Conservation (phyloP, 139 green algal genomes). For the Zygnema cylindricum region DNA sequence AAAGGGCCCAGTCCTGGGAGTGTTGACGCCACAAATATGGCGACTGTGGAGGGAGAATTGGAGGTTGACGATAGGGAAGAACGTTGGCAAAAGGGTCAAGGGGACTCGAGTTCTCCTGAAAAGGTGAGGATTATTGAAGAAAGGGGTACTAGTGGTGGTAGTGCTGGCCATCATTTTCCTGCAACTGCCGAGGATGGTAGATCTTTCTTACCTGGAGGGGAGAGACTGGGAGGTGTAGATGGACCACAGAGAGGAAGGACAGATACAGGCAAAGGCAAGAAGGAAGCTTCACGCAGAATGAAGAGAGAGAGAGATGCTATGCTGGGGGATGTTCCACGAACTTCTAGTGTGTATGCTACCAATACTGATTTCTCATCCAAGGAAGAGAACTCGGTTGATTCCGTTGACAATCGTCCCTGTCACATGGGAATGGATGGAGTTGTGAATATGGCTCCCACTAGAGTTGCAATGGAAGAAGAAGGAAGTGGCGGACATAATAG, state of each 20-base stretch:
- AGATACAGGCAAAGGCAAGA: not conserved
- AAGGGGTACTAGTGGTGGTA: not conserved
- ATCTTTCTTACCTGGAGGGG: not conserved
- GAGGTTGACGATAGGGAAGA: not conserved
- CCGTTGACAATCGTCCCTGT: constrained; percentile 30
- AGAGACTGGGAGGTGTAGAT: not conserved
- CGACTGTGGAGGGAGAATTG: not conserved
- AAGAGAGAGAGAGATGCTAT: not conserved
- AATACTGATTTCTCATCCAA: constrained; percentile 42
- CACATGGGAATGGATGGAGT: constrained; percentile 2
- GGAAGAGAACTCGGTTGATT: constrained; percentile 31
- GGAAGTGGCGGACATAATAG: not conserved
- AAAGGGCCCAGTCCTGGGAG: not conserved
- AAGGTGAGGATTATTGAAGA: not conserved
- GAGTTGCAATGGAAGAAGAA: not conserved
- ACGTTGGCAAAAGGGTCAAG: not conserved
- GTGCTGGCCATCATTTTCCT: not conserved
- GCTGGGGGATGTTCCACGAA: not conserved
- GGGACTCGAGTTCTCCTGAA: not conserved
- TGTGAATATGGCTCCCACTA: not conserved
- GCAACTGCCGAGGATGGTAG: not conserved
- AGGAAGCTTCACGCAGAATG: not conserved
- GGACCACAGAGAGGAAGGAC: not conserved
- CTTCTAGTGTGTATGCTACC: constrained; percentile 38
- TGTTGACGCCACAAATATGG: not conserved